Base-by-base conservation (phyloP, 495 filamentous ascomycete genomes). In the Tuber melanosporum region DNA sequence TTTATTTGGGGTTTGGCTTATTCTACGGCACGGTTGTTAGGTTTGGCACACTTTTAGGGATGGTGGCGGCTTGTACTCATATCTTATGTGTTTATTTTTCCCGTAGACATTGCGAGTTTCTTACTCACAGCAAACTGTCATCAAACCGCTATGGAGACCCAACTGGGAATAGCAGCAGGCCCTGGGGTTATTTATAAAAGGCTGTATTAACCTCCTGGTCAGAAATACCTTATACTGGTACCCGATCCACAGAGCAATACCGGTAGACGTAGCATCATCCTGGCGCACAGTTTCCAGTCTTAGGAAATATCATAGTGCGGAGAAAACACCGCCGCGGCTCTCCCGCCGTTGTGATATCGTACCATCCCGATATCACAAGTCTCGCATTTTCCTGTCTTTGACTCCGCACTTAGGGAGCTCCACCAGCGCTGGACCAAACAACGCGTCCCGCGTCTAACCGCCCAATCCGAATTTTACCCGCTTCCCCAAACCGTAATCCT, bases 21-120 rank as follows among this genome's bases (percentile, higher is more conserved):
- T 36, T 66, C 57, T 36, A 6, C 26, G 26, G 57, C 26, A 36
- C 26, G 14, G 57, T 66, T 36, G 32, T 66, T 66, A 15, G 57
- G 57, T 36, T 66, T 66, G 57, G 57, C 26, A 66, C 57, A 66
- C 12, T 66, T 66, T 62, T 7, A 19, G 57, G 57, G 57, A 66
- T 66, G 57, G 57, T 66, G 57, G 57, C 57, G 3, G 57, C 57
- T 66, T 66, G 57, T 66, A 66, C 14, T 66, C 57, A 36, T 66
- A 66, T 66, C 57, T 36, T 66, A 17, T 36, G 57, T 66, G 12
- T 36, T 66, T 66, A 36, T 66, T 36, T 15, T 66, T 66, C 57
- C 57, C 0, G 12, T 36, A 66, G 57, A 66, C 26, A 66, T 66
- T 14, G 17, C 57, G 57, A 17, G 6, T 12, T 14, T 36, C 57